These are phyloP conservation scores for Citrus sp. DNA, from an alignment of 345 rosid genomes.

Conservation along the genomic window DNA sequence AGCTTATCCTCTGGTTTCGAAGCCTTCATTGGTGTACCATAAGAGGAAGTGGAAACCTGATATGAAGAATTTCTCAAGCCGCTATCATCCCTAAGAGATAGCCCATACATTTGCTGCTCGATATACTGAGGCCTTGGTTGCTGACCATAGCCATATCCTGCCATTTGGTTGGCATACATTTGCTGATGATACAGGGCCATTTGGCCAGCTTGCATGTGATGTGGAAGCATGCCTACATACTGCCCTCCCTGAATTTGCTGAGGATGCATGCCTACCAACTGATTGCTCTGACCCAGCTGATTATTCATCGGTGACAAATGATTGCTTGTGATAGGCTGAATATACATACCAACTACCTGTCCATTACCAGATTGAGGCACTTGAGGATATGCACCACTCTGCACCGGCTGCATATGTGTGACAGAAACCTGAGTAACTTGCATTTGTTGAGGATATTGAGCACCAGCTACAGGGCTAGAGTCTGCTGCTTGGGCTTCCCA, in stretches of 20 bases:
- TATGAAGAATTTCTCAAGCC: constrained; percentile 40
- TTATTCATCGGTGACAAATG: constrained; percentile 25
- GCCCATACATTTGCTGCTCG: constrained; percentile 74
- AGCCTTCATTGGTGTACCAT: constrained; percentile 46
- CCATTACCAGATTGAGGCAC: constrained; percentile 48
- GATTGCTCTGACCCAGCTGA: constrained; percentile 34
- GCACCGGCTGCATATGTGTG: constrained; percentile 41
- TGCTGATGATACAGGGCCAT: constrained; percentile 63
- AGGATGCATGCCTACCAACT: constrained; percentile 37
- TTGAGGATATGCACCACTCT: constrained; percentile 40
- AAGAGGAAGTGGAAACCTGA: constrained; percentile 54
- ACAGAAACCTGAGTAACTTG: constrained; percentile 49
- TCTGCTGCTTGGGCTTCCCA: constrained; percentile 91
- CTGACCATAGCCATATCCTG: constrained; percentile 71
- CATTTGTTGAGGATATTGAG: constrained; percentile 62
- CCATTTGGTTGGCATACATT: constrained; percentile 62
- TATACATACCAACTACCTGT: constrained; percentile 58
- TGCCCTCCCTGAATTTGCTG: constrained; percentile 56
- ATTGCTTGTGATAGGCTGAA: constrained; percentile 46
- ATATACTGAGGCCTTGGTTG: constrained; percentile 62
- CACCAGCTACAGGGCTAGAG: constrained; percentile 42
- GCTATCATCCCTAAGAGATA: constrained; percentile 58
- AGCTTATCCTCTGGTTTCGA: constrained; percentile 78
- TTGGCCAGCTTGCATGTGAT: constrained; percentile 41
- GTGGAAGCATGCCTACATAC: constrained; percentile 57